phyloP scores from a whole-genome alignment of 2,329 filamentous ascomycete species.

The Tolypocladium pustulatum region DNA sequence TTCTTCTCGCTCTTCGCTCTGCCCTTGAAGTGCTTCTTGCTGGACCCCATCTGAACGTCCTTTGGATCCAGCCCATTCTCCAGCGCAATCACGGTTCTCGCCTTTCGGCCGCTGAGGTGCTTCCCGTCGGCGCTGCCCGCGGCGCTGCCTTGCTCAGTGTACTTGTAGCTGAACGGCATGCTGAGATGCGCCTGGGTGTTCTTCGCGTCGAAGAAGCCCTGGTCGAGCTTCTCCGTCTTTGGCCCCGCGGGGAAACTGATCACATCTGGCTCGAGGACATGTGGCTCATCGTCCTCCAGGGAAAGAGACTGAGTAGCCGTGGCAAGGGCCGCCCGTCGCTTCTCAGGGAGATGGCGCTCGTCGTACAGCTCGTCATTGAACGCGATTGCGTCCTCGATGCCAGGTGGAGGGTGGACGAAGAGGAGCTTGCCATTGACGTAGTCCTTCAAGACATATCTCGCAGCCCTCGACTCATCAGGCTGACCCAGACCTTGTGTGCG shows the following conservation, averaged over 20 bases:
- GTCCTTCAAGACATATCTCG: slow-evolving; percentile 85
- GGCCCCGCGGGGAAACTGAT: slow-evolving; percentile 46
- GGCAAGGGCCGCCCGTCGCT: slow-evolving; percentile 58
- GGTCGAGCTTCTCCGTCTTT: slow-evolving; percentile 73
- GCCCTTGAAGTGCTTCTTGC: slow-evolving; percentile 95
- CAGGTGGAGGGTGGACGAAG: slow-evolving; percentile 79
- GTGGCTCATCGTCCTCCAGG: slow-evolving; percentile 21
- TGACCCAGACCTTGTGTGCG: slow-evolving; percentile 80
- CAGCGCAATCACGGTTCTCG: slow-evolving; percentile 67
- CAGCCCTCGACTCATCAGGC: slow-evolving; percentile 87
- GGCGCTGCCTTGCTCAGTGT: slow-evolving; percentile 63
- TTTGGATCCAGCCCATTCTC: slow-evolving; percentile 78
- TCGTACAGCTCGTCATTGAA: slow-evolving; percentile 93
- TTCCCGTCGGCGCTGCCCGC: slow-evolving; percentile 32
- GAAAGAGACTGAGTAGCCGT: slow-evolving; percentile 36
- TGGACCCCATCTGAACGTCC: slow-evolving; percentile 53
- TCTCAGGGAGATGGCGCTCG: slow-evolving; percentile 67
- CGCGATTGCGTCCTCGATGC: slow-evolving; percentile 55
- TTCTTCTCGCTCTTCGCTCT: slow-evolving; percentile 48
- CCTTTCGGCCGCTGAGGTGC: slow-evolving; percentile 72
- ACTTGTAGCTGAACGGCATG: slow-evolving; percentile 83
- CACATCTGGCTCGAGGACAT: slow-evolving; percentile 34
- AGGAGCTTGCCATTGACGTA: slow-evolving; percentile 95
- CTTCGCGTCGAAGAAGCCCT: slow-evolving; percentile 71
- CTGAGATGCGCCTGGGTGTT: slow-evolving; percentile 55